A percentile compares a stretch with the other conserved stretches of the same genome.
phyloP scores from a whole-genome alignment of 345 rosid species.

The Lagerstroemia speciosa region DNA sequence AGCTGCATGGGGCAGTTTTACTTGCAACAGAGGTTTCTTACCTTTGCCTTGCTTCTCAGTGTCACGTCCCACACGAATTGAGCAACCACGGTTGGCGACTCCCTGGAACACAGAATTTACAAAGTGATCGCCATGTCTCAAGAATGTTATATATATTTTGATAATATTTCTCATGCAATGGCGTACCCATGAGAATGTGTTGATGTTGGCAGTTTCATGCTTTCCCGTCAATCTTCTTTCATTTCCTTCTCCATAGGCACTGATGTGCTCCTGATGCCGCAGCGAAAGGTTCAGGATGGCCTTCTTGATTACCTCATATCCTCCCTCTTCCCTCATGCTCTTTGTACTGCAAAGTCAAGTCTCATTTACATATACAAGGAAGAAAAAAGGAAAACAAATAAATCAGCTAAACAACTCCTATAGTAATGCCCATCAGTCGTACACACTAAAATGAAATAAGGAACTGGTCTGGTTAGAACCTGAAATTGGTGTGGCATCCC shows the following conservation, averaged over 20 bases:
- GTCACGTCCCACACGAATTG: conserved; percentile 93
- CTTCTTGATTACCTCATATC: conserved; percentile 78
- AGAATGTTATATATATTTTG: no score
- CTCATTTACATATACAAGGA: neutral
- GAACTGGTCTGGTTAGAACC: conserved; percentile 16
- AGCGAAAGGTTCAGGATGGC: conserved; percentile 87
- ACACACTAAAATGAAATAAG: neutral
- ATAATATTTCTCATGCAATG: neutral
- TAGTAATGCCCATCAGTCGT: neutral
- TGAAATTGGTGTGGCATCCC: conserved; percentile 96
- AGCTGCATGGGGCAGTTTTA: neutral
- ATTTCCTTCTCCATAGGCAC: conserved; percentile 96
- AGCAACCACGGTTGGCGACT: conserved; percentile 95
- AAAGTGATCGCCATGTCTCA: neutral
- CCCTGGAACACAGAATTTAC: conserved; percentile 40
- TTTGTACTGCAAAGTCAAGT: conserved; percentile 49
- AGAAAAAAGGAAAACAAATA: neutral
- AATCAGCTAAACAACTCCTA: neutral
- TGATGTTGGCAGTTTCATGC: conserved; percentile 91
- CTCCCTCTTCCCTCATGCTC: conserved; percentile 94
- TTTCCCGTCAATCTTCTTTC: conserved; percentile 95
- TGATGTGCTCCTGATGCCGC: conserved; percentile 79
- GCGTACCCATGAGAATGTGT: conserved; percentile 92
- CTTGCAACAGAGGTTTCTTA: no score
- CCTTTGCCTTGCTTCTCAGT: conserved; percentile 53